Evolutionary conservation across 2,329 filamentous ascomycete species (phyloP).

Genomic region (Trichoderma endophyticum): DNA sequence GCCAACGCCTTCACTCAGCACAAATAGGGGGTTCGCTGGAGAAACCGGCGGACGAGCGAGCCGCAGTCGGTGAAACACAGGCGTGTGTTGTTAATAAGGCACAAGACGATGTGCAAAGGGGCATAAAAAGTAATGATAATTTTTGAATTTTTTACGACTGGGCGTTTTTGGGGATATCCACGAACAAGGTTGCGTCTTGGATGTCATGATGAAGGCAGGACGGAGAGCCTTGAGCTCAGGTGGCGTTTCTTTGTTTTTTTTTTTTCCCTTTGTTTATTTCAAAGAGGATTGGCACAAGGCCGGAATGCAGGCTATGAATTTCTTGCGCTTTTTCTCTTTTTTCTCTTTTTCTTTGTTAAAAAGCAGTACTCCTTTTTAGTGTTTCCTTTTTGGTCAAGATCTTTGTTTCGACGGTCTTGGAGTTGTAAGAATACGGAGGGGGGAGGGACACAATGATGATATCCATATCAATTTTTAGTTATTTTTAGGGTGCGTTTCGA

Average conservation of each 20-base stretch:
- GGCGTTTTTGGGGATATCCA: constrained; percentile 3
- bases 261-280: not conserved
- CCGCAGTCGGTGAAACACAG: constrained; percentile 34
- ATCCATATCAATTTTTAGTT: constrained; percentile 11
- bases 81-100: constrained; percentile 37
- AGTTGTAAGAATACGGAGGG: constrained; percentile 4
- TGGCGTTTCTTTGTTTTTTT: not conserved
- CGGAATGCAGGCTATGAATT: not conserved
- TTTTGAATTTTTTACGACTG: not conserved
- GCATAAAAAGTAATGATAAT: constrained; percentile 12
- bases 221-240: not conserved
- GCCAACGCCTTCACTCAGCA: not conserved
- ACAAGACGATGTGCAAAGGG: not conserved
- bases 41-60: constrained; percentile 15
- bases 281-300: constrained; percentile 6
- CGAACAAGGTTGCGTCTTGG: not conserved
- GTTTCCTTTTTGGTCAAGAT: not conserved
- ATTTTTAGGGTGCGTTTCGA: not conserved
- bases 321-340: not conserved
- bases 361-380: not conserved
- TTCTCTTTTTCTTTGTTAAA: not conserved
- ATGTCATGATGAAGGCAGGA: not conserved
- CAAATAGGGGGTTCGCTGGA: not conserved
- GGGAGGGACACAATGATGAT: not conserved
- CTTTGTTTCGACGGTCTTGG: not conserved